Base-by-base conservation (phyloP, 192 early-diverging fungal genomes). In the Backusella luteola region DNA sequence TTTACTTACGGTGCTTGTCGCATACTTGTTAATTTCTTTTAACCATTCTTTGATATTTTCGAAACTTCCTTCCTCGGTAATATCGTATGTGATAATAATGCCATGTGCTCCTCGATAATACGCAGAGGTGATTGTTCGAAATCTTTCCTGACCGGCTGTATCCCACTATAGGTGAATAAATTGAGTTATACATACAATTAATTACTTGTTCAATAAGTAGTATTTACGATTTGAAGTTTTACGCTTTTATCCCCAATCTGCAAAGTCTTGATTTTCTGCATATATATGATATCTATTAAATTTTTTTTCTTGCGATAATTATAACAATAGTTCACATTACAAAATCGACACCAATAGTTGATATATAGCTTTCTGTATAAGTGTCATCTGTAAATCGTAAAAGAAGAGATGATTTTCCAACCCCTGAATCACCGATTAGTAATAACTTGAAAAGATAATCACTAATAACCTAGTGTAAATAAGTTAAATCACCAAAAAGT, bases 361-460 rank as follows among this genome's bases (percentile, higher is more conserved):
- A 93, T 86, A 98, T 98, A 89, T 97, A 98, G 81, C 92, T 94
- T 84, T 99, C 96, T 35, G 96, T 98, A 84, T 97, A 99, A 34
- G 95, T 97, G 87, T 98, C 96, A 83, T 99, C 97, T 0, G 96
- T 96, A 83, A 99, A 98, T 76, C 97, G 93, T 66, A 98, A 89
- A 74, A 99, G 86, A 77, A 99, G 84, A 81, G 95, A 98, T 74
- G 95, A 96, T 88, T 99, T 99, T 73, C 97, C 97, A n/a, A 97
- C 96, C 73, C 97, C 97, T 69, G 94, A 96, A 87, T 99, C 97
- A 63, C 97, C 96, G 81, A 99, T 97, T 52, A 99, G 90, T 75
- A 99, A 83, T 15, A 99, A 88, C 88, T 99, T 99, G 90, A 99
- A 99, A 74, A 98, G 90, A 84, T 99, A 99, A 79, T 99, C 96